Evolutionary conservation across 805 yeast species (phyloP).

Genomic region (Candida cerambycidarum): DNA sequence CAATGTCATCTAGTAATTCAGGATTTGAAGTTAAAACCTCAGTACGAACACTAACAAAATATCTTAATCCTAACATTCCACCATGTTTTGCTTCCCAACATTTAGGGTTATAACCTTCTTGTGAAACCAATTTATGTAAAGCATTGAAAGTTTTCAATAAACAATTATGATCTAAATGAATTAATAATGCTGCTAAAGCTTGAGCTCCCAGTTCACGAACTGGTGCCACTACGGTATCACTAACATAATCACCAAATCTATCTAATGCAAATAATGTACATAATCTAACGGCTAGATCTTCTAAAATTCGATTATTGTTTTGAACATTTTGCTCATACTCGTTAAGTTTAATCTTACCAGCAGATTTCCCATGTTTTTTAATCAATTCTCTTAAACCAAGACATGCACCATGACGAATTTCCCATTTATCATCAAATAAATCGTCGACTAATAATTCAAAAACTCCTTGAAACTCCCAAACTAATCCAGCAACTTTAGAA

Average conservation of each 20-base stretch:
- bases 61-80: conserved; percentile 90
- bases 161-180: conserved; percentile 64
- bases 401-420: conserved; percentile 92
- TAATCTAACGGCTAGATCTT: conserved; percentile 83
- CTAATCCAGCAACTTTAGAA: conserved; percentile 66
- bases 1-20: conserved; percentile 64
- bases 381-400: conserved; percentile 87
- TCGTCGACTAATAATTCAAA: conserved; percentile 79
- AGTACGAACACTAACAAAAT: conserved; percentile 85
- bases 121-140: conserved; percentile 68
- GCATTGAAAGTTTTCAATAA: conserved; percentile 64
- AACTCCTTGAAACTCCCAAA: conserved; percentile 95
- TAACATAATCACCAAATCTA: conserved; percentile 94
- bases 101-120: conserved; percentile 49
- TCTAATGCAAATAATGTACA: conserved; percentile 88
- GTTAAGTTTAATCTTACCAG: conserved; percentile 75
- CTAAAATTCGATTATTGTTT: conserved; percentile 69
- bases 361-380: conserved; percentile 77
- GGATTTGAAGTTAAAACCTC: conserved; percentile 66
- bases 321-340: conserved; percentile 58
- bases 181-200: conserved; percentile 80
- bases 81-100: conserved; percentile 99
- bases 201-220: conserved; percentile 97
- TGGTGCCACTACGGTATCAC: conserved; percentile 98
- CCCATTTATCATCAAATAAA: conserved; percentile 87